Evolutionary conservation across 2,329 filamentous ascomycete genomes (phyloP).

Genomic region (Colletotrichum sp.): DNA sequence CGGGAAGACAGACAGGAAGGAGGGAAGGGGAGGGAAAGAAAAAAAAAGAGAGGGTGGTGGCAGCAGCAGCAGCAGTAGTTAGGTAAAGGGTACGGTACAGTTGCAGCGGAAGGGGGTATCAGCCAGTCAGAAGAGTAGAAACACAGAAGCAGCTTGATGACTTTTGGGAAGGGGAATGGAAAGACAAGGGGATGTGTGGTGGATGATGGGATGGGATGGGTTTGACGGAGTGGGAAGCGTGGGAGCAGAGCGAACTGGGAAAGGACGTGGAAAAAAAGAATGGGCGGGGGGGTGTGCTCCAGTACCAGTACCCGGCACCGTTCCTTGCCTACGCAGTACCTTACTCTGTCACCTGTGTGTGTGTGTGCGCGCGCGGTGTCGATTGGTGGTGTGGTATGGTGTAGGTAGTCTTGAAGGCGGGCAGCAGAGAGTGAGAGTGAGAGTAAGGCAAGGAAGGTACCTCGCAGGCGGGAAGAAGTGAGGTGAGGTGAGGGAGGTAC

Average conservation of each 20-base stretch:
- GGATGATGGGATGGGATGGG: not conserved
- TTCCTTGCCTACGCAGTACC: not conserved
- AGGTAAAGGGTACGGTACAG: not conserved
- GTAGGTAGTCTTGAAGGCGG: not conserved
- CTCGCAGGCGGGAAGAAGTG: not conserved
- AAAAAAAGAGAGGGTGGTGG: constrained; percentile 11
- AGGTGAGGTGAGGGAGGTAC: not conserved
- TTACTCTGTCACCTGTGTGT: not conserved
- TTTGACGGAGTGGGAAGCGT: not conserved
- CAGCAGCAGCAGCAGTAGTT: not conserved
- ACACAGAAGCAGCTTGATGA: not conserved
- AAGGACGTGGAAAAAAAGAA: not conserved
- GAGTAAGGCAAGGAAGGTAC: not conserved
- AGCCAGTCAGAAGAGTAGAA: not conserved
- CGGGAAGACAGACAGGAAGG: constrained; percentile 26
- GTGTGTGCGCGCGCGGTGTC: not conserved
- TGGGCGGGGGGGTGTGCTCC: not conserved
- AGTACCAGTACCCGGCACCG: not conserved
- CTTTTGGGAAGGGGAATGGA: not conserved
- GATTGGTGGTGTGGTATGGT: not conserved
- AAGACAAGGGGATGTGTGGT: not conserved
- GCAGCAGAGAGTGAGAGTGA: not conserved
- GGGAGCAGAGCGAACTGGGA: not conserved
- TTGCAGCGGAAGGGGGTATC: not conserved
- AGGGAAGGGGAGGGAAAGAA: constrained; percentile 25